These are phyloP conservation scores for Coix lacrymajobi DNA, from an alignment of 176 grass and related monocot genomes.

Conservation along the genomic window DNA sequence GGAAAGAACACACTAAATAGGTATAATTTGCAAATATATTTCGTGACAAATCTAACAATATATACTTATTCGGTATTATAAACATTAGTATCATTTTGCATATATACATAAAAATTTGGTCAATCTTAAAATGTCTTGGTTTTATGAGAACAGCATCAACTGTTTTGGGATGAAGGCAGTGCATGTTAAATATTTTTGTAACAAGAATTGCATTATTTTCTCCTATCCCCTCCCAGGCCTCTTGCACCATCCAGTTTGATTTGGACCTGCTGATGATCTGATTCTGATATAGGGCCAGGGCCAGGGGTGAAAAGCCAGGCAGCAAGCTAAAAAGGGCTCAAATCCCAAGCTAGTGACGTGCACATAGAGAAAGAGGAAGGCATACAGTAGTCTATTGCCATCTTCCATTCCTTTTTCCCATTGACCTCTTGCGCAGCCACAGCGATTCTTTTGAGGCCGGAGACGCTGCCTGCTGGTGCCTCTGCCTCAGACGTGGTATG, in stretches of 20 bases:
- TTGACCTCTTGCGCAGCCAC: constrained; percentile 25
- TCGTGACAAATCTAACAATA: too few species aligned
- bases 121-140: too few species aligned
- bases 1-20: too few species aligned
- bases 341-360: constrained; percentile 33
- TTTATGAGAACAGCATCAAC: too few species aligned
- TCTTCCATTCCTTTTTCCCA: constrained; percentile 38
- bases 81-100: too few species aligned
- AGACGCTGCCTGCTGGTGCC: not conserved
- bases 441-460: constrained; percentile 33
- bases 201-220: not conserved
- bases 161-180: too few species aligned
- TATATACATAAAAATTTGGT: too few species aligned
- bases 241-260: constrained; percentile 13
- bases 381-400: not conserved
- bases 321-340: not conserved
- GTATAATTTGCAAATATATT: too few species aligned
- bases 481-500: not conserved
- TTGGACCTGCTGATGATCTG: not conserved
- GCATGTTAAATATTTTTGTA: too few species aligned
- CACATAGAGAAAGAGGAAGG: not conserved
- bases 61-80: too few species aligned
- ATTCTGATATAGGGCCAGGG: not conserved
- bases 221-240: too few species aligned
- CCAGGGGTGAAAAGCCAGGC: not conserved